phyloP scores from a whole-genome alignment of 345 rosid genomes.

The Melaleuca alternifolia region DNA sequence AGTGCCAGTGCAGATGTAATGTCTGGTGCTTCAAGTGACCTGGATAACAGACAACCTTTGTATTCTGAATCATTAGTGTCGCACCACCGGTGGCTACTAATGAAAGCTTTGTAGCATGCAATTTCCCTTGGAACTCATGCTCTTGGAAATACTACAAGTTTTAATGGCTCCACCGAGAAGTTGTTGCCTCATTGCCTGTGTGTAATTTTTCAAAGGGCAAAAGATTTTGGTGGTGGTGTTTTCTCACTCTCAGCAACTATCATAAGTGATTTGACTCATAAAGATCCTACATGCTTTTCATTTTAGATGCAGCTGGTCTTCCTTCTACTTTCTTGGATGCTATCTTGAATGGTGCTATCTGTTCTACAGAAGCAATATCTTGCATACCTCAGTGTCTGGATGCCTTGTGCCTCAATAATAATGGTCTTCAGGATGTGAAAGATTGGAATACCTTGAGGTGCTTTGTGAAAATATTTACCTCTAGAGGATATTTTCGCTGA shows the following conservation, averaged over 20 bases:
- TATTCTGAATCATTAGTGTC: conserved; percentile 85
- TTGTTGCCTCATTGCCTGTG: conserved; percentile 81
- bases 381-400: conserved; percentile 98
- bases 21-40: conserved; percentile 31
- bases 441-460: conserved; percentile 82
- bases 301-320: conserved; percentile 81
- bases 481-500: conserved; percentile 64
- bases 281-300: conserved; percentile 84
- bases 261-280: conserved; percentile 95
- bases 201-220: conserved; percentile 69
- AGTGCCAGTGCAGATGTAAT: conserved; percentile 25
- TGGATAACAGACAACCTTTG: conserved; percentile 44
- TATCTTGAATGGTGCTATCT: conserved; percentile 73
- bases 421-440: conserved; percentile 83
- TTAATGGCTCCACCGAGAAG: conserved; percentile 81
- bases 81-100: conserved; percentile 59
- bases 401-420: conserved; percentile 84
- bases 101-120: conserved; percentile 83
- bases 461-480: conserved; percentile 88
- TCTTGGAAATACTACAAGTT: conserved; percentile 71
- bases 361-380: conserved; percentile 84
- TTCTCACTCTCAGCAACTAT: conserved; percentile 95
- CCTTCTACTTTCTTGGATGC: conserved; percentile 93
- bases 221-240: conserved; percentile 95
- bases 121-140: conserved; percentile 94